Evolutionary conservation across 2,329 filamentous ascomycete species (phyloP).

Genomic region (Fusarium domesticum): DNA sequence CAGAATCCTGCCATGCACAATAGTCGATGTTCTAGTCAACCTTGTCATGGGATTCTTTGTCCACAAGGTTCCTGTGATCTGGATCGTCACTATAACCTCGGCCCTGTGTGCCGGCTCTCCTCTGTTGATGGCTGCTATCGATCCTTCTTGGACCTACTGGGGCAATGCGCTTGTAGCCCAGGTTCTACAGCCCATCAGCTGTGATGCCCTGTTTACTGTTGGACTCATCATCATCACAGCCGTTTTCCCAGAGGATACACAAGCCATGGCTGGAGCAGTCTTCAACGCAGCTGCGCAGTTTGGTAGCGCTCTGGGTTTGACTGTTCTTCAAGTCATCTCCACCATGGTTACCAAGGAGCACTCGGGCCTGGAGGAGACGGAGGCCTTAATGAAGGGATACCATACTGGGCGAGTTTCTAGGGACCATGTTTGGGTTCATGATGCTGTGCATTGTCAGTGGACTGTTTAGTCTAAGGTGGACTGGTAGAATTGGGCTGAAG

Average conservation of each 20-base stretch:
- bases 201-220: conserved; percentile 49
- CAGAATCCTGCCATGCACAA: conserved; percentile 44
- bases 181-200: conserved; percentile 37
- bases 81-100: conserved; percentile 40
- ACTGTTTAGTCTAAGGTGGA: conserved; percentile 37
- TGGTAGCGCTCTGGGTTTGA: conserved; percentile 50
- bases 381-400: conserved; percentile 45
- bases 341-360: conserved; percentile 35
- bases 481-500: conserved; percentile 46
- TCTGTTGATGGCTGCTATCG: conserved; percentile 53
- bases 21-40: conserved; percentile 44
- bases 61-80: conserved; percentile 39
- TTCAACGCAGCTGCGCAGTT: conserved; percentile 58
- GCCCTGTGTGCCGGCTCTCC: conserved; percentile 45
- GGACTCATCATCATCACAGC: conserved; percentile 52
- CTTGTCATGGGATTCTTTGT: conserved; percentile 44
- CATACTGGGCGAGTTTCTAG: conserved; percentile 47
- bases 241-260: conserved; percentile 49
- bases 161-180: conserved; percentile 43
- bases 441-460: conserved; percentile 37
- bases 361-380: conserved; percentile 16
- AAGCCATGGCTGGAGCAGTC: conserved; percentile 56
- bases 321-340: conserved; percentile 44
- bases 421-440: conserved; percentile 46
- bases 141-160: conserved; percentile 52